Percentiles rank a stretch among this genome's conserved stretches.
These are phyloP conservation scores for Salisapilia sapeloensis DNA, from an alignment of 352 stramenopile species.

Conservation along the genomic window DNA sequence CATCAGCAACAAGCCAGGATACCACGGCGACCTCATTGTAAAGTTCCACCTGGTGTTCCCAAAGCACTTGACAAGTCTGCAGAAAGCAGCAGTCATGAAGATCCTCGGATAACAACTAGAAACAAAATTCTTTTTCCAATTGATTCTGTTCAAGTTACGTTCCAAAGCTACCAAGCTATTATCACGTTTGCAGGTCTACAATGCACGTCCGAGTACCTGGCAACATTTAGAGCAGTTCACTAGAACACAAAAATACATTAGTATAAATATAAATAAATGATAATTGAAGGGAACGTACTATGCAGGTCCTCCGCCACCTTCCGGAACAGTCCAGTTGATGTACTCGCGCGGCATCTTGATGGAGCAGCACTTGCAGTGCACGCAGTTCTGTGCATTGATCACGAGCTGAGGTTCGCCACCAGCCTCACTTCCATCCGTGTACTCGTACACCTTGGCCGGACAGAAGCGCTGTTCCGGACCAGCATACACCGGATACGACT, in stretches of 20 bases:
- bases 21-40: conserved; percentile 88
- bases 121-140: too few species aligned
- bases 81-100: conserved; percentile 81
- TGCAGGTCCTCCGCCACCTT: conserved; percentile 93
- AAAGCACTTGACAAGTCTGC: conserved; percentile 80
- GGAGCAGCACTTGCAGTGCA: conserved; percentile 99
- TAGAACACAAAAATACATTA: too few species aligned
- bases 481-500: conserved; percentile 87
- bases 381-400: conserved; percentile 99
- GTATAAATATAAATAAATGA: not conserved
- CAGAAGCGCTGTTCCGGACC: conserved; percentile 97
- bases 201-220: too few species aligned
- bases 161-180: too few species aligned
- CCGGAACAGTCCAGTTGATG: conserved; percentile 98
- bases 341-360: conserved; percentile 99
- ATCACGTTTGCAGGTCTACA: too few species aligned
- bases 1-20: conserved; percentile 25
- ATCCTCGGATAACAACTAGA: conserved; percentile 50
- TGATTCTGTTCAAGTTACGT: too few species aligned
- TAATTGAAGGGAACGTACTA: conserved; percentile 89
- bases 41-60: conserved; percentile 94
- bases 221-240: conserved; percentile 58
- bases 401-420: conserved; percentile 86
- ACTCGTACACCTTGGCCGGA: conserved; percentile 97
- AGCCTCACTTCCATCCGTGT: conserved; percentile 85